These are phyloP conservation scores for Candida endomychidarum DNA, from an alignment of 805 yeast species.

Conservation along the genomic window DNA sequence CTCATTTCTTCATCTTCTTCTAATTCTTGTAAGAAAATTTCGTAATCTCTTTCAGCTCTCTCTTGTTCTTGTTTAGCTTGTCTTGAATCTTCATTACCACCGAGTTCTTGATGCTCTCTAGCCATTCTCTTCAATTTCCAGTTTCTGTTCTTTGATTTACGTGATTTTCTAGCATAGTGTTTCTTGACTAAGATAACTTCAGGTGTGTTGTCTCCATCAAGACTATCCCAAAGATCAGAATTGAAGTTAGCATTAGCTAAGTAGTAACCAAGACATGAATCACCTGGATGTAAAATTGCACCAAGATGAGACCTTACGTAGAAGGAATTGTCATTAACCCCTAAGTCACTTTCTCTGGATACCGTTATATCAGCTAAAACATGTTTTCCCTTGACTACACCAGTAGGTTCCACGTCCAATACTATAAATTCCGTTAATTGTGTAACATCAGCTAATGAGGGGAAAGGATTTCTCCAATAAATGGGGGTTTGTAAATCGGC, in stretches of 20 bases:
- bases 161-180: constrained; percentile 75
- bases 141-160: constrained; percentile 72
- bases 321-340: constrained; percentile 77
- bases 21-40: constrained; percentile 90
- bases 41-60: constrained; percentile 92
- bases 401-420: constrained; percentile 91
- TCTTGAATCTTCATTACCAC: constrained; percentile 66
- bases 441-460: constrained; percentile 69
- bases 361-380: constrained; percentile 89
- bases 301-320: constrained; percentile 92
- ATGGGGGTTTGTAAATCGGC: constrained; percentile 70
- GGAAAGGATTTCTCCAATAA: constrained; percentile 83
- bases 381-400: constrained; percentile 69
- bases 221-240: constrained; percentile 76
- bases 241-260: constrained; percentile 84
- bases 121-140: constrained; percentile 99
- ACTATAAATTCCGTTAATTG: constrained; percentile 85
- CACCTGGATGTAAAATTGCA: constrained; percentile 94
- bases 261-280: constrained; percentile 89
- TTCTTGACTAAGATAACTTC: constrained; percentile 91
- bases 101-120: constrained; percentile 85
- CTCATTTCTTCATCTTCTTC: constrained; percentile 97
- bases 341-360: constrained; percentile 87
- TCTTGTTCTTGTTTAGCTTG: constrained; percentile 86
- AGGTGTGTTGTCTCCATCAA: constrained; percentile 63